These are phyloP conservation scores for Monilinia polystroma DNA, from an alignment of 2,329 filamentous ascomycete genomes.

Conservation along the genomic window DNA sequence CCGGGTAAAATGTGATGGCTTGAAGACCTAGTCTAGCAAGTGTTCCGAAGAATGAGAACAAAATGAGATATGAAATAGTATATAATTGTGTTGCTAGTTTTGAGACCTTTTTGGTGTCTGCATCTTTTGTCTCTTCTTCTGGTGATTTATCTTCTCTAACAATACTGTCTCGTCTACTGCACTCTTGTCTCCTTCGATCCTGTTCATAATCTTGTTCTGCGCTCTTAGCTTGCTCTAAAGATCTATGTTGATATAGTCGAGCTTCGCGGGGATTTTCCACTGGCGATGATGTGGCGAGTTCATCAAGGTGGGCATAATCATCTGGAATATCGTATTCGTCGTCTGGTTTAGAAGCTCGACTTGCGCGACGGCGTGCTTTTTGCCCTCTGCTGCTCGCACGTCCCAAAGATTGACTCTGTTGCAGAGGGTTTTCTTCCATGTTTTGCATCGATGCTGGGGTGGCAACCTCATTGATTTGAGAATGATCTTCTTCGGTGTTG, in stretches of 20 bases:
- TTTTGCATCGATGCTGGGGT: conserved; percentile 48
- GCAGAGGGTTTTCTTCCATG: conserved; percentile 41
- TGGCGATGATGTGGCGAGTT: conserved; percentile 46
- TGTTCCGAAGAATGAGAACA: conserved; percentile 84
- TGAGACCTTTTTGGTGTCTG: conserved; percentile 44
- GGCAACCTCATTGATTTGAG: conserved; percentile 46
- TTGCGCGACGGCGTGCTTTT: conserved; percentile 1
- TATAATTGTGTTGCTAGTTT: conserved; percentile 59
- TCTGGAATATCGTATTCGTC: conserved; percentile 32
- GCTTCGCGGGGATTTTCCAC: conserved; percentile 47
- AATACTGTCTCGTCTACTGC: conserved; percentile 17
- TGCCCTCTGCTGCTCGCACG: conserved; percentile 9
- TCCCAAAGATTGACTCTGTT: conserved; percentile 43
- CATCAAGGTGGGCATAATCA: conserved; percentile 47
- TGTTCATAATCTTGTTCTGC: conserved; percentile 30
- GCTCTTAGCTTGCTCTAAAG: conserved; percentile 42
- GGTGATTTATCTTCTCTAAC: conserved; percentile 19
- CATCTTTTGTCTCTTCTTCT: conserved; percentile 23
- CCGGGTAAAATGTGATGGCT: conserved; percentile 75
- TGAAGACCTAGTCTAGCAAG: conserved; percentile 79
- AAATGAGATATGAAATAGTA: conserved; percentile 75
- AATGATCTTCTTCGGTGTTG: conserved; percentile 43
- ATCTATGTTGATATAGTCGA: conserved; percentile 42
- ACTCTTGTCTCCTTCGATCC: conserved; percentile 20
- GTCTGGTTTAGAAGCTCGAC: conserved; percentile 18